These are phyloP conservation scores for Talaromyces liani DNA, from an alignment of 495 filamentous ascomycete genomes.

Conservation along the genomic window DNA sequence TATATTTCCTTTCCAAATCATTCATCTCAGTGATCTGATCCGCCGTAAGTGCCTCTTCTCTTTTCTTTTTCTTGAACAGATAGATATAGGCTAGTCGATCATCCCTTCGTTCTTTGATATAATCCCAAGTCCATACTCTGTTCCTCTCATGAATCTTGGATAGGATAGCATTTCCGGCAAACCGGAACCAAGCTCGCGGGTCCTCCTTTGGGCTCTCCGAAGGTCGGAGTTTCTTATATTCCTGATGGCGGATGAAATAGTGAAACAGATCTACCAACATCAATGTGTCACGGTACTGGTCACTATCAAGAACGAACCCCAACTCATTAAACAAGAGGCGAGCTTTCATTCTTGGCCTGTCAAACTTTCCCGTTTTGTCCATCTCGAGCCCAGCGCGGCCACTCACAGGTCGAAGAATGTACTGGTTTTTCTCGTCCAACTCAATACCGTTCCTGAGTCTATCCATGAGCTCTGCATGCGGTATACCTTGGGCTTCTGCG, in stretches of 20 bases:
- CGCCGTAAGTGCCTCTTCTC: constrained; percentile 61
- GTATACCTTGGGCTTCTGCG: constrained; percentile 57
- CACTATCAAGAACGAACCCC: constrained; percentile 87
- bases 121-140: constrained; percentile 85
- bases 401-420: constrained; percentile 89
- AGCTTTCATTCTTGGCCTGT: constrained; percentile 84
- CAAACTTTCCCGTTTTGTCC: constrained; percentile 77
- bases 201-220: constrained; percentile 82
- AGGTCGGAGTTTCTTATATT: constrained; percentile 90
- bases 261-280: constrained; percentile 99
- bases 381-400: constrained; percentile 87
- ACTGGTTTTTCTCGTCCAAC: constrained; percentile 71
- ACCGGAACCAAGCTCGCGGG: constrained; percentile 82
- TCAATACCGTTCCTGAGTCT: constrained; percentile 73
- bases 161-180: constrained; percentile 80
- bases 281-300: constrained; percentile 91
- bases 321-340: constrained; percentile 90
- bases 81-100: constrained; percentile 84
- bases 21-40: constrained; percentile 66
- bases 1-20: constrained; percentile 76
- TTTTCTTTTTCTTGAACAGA: constrained; percentile 88
- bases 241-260: constrained; percentile 95
- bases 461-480: constrained; percentile 66
- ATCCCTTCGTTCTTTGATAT: constrained; percentile 85
- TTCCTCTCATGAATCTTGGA: constrained; percentile 93